A percentile compares a stretch with the other conserved stretches of the same genome.
phyloP scores from a whole-genome alignment of 2,329 filamentous ascomycete species.

The Fusarium circinatum region DNA sequence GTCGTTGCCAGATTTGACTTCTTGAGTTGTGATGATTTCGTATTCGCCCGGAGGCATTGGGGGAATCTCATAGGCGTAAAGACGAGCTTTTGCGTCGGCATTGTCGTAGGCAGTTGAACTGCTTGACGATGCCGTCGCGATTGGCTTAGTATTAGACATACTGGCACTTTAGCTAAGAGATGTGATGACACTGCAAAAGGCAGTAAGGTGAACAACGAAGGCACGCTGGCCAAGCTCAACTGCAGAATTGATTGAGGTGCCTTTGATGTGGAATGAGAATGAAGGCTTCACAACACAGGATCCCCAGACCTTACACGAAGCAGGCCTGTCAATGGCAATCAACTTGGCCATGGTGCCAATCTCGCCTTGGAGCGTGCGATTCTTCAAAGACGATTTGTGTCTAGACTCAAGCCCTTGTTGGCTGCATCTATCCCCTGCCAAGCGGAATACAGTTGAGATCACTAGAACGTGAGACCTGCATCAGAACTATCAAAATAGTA shows the following conservation, averaged over 20 bases:
- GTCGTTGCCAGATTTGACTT: background rate
- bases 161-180: background rate
- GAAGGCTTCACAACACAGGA: background rate
- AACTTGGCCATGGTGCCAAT: background rate
- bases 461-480: background rate
- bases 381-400: background rate
- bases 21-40: background rate
- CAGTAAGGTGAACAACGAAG: background rate
- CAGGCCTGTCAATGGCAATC: background rate
- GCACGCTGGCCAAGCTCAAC: background rate
- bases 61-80: background rate
- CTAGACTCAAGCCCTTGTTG: background rate
- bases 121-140: background rate
- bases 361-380: background rate
- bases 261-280: background rate
- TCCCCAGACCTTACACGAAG: background rate
- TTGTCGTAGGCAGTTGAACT: background rate
- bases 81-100: background rate
- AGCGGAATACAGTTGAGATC: background rate
- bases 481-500: background rate
- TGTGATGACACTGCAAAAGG: rapidly evolving
- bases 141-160: background rate
- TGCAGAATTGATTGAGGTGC: background rate
- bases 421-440: background rate
- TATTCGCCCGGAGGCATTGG: background rate